Base-by-base conservation (phyloP, 2,329 filamentous ascomycete genomes). In the Ceratocystis albifundus region DNA sequence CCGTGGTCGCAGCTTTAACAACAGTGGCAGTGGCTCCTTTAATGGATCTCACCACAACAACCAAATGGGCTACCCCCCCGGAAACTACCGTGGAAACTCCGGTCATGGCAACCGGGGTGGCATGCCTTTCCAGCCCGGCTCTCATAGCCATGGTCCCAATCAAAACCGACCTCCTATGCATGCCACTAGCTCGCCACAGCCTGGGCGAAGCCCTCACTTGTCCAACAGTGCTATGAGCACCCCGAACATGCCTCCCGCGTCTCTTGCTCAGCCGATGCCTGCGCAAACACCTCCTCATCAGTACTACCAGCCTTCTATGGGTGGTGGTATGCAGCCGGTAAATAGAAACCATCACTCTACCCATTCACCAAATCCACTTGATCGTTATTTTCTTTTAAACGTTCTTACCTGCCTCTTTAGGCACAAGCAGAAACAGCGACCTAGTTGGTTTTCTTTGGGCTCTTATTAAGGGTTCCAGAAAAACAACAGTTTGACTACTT, bases 191-290 rank as follows among this genome's bases (percentile, higher is more conserved):
- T 88, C 86, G 50, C 87, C 86, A 46, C 84, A 87, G 71, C 82
- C 86, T 70, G 76, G 79, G 65, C 81, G 82, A 73, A 88, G 88
- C 78, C 83, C 88, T 69, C 85, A 86, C 41, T 78, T 88, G 66
- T 77, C 84, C 32, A 82, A 82, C 66, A 84, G 85, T 45, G 81
- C 88, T 71, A 86, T 87, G 67, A 82, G 82, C 69, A 88, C 87
- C 36, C 86, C 89, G 69, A 84, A 88, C 77, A 86, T 86, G 85
- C 82, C 74, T 66, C 78, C 80, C 53, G 82, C 82, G 62, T 80
- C 80, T 69, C 83, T 83, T 73, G 76, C 77, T 68, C 66, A 65
- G 30, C 74, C 73, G 66, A 86, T 90, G 75, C 82, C 88, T 62
- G 88, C 89, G 76, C 80, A 80, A 75, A 80, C 80, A 67, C 80